Base-by-base conservation (phyloP, 805 yeast species). In the Monosporozyma servazzii region DNA sequence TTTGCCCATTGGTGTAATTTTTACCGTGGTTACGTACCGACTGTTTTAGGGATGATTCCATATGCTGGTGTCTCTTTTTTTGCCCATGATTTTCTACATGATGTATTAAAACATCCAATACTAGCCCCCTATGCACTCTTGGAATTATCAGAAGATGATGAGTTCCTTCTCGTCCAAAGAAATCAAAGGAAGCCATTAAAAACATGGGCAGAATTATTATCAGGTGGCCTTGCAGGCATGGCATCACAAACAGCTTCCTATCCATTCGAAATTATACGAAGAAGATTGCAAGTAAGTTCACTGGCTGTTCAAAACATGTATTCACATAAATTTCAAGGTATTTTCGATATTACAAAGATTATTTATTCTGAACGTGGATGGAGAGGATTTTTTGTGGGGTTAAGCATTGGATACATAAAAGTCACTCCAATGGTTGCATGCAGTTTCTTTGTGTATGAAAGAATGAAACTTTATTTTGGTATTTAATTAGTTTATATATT, bases 371-470 rank as follows among this genome's bases (percentile, higher is more conserved):
- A 87, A 64, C 75, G 81, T 39, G 99, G 99, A 0, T 58, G 86
- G 55, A 75, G 80, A 59, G 98, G 99, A 15, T 90, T 86, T 67
- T 93, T 86, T 64, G 95, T 93, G 13, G 99, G 99, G 1, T 77
- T 93, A 61, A 84, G 93, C 58, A 91, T 93, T 58, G 99, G 99
- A 0, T 93, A 89, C 67, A 78, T 93, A 59, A 93, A 93, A 68
- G 96, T 93, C 36, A 81, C 87, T 18, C 99, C 99, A 8, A 93
- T 93, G 99, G 91, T 84, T 62, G 96, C 98, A 37, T 90, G 97
- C 67, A 84, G 96, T 15, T 91, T 91, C 68, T 90, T 80, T 65
- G 96, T 91, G 37, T 93, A 93, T 69, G 99, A 91, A 69, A 75
- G 96, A 53, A 75, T 83, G 70, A 93, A 93, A 71, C 71, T 72